Base-by-base conservation (phyloP, 2,329 filamentous ascomycete species). In the Beauveria asiatica region DNA sequence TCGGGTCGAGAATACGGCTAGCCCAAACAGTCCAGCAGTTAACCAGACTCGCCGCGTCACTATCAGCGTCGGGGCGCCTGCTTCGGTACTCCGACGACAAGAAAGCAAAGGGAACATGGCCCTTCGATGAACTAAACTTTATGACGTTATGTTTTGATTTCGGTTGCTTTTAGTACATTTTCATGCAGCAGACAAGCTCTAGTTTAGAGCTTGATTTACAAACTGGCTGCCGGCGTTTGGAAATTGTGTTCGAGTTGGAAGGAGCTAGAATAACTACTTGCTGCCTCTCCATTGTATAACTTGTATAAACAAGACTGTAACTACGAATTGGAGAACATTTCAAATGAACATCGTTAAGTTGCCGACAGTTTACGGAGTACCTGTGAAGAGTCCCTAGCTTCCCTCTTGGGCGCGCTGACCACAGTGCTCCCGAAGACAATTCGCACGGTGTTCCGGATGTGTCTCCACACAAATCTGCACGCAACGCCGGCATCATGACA, bases 31-130 rank as follows among this genome's bases (percentile, higher is more conserved):
- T 59, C 64, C 61, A 59, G 65, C 17, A 13, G 50, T 17, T 3
- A 68, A 68, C 25, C 67, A 67, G 41, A 64, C 68, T 11, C 69
- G 73, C 39, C 72, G 73, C 60, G 72, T 75, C 46, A 76, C 74
- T 63, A 74, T 76, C 54, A 69, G 69, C 65, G 66, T 71, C 51
- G 70, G 70, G 23, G 63, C 68, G 23, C 65, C 63, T 23, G 61
- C 64, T 37, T 62, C 57, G 57, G 30, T 61, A 19, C 71, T 70
- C 46, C 67, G 69, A 25, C 67, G 71, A 39, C 67, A 69, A 52
- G 71, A 73, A 49, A 73, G 66, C 63, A 62, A 64, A 21, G 68
- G 68, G 8, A 68, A 63, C 58, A 62, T 66, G 53, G 57, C 63
- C 7, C 68, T 69, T 65, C 69, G 72, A 67, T 75, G 64, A 72